Base-by-base conservation (phyloP, 768 basidiomycete species). In the Suillus discolor region DNA sequence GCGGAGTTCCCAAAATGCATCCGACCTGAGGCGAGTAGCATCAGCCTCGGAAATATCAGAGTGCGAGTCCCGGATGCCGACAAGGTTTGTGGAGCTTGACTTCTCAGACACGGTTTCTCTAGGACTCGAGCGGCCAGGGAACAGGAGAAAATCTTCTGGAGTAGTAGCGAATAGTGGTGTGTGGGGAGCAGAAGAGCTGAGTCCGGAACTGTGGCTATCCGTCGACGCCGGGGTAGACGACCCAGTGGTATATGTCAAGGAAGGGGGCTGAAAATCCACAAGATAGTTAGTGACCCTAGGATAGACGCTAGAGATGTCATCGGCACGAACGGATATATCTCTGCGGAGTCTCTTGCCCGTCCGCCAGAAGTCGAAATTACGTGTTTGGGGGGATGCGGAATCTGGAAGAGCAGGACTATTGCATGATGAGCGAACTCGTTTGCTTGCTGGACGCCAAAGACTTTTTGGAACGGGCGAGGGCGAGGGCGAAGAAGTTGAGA, bases 1-100 rank as follows among this genome's bases (percentile, higher is more conserved):
- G 53, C 82, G 86, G 45, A 92, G 83, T 68, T 90, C 88, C 75
- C 83, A 82, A 66, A 90, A 90, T 6, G 91, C 90, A 64, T 80
- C 81, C 0, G 89, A 86, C 64, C 86, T 85, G 59, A 90, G 77
- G 49, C 79, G 82, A 41, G 74, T 74, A 6, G 86, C 75, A 57
- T 81, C 79, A 6, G 66, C 72, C 18, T 73, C 59, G 38, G 75
- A 69, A 34, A 65, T 65, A 34, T 72, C 70, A 31, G 64, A 70
- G 42, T 62, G n/a, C 59, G 76, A 78, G 63, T 69, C 69, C 3
- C 60, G 65, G 41, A 67, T 61, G 63, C 60, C 61, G 8, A 70
- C 64, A 15, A 47, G 53, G 65, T 74, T 68, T 41, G 63, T 71
- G 68, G 73, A 74, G 67, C 71, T 67, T 44, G 60, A 61, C 61